Evolutionary conservation across 768 basidiomycete genomes (phyloP).

Genomic region (Cystobasidium onofrii): DNA sequence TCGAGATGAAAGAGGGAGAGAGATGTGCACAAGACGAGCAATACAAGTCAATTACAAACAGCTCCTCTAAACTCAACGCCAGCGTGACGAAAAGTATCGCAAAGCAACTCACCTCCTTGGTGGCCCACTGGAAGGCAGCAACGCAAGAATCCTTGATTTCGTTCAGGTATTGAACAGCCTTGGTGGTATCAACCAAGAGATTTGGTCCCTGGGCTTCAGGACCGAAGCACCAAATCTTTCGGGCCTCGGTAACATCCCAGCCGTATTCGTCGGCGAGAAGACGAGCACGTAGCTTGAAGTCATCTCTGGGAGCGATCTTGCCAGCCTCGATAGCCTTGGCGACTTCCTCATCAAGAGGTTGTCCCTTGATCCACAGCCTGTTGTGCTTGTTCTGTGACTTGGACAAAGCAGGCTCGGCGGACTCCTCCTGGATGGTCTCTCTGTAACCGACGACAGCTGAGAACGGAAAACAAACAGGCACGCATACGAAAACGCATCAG

Average conservation of each 20-base stretch:
- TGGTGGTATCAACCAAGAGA: slow-evolving; percentile 92
- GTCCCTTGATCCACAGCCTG: slow-evolving; percentile 85
- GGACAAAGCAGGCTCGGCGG: slow-evolving; percentile 87
- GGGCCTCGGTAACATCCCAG: slow-evolving; percentile 98
- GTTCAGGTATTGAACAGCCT: slow-evolving; percentile 84
- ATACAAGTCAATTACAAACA: neutral
- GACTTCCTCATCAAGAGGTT: slow-evolving; percentile 89
- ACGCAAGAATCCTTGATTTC: slow-evolving; percentile 99
- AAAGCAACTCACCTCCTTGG: slow-evolving; percentile 58
- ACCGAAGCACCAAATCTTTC: slow-evolving; percentile 99
- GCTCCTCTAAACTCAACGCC: neutral
- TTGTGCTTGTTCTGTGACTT: slow-evolving; percentile 99
- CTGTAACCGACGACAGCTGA: slow-evolving; percentile 84
- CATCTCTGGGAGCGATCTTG: slow-evolving; percentile 78
- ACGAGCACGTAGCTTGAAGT: slow-evolving; percentile 94
- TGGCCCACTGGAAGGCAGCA: slow-evolving; percentile 99
- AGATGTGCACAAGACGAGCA: neutral
- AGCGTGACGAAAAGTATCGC: slow-evolving; percentile 50
- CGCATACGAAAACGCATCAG: neutral
- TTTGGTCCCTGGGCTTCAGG: slow-evolving; percentile 97
- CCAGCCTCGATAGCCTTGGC: slow-evolving; percentile 85
- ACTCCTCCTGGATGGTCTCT: slow-evolving; percentile 95
- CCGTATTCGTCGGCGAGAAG: slow-evolving; percentile 89
- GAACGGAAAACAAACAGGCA: neutral
- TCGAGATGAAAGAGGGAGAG: neutral